A percentile compares a stretch with the other conserved stretches of the same genome.
phyloP scores from a whole-genome alignment of 768 basidiomycete genomes.

The Psilocybe subaeruginosa region DNA sequence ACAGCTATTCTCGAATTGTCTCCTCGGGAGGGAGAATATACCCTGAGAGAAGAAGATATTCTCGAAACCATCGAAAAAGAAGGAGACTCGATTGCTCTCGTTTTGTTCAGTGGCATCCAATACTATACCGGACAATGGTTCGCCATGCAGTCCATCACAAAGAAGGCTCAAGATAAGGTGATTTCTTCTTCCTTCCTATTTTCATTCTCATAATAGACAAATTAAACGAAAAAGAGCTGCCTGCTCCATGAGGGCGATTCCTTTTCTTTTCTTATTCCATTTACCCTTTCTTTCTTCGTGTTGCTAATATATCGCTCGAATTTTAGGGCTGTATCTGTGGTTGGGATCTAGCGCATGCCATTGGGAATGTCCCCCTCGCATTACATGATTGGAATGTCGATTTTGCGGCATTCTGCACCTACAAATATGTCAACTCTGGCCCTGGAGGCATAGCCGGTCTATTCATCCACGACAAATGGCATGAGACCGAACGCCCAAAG shows the following conservation, averaged over 20 bases:
- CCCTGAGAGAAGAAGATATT: conserved; percentile 89
- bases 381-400: conserved; percentile 95
- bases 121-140: conserved; percentile 98
- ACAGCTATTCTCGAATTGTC: conserved; percentile 76
- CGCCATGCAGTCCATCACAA: conserved; percentile 83
- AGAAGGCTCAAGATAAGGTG: conserved; percentile 84
- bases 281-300: conserved; percentile 17
- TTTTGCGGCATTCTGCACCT: conserved; percentile 99
- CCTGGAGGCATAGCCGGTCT: conserved; percentile 97
- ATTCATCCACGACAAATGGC: conserved; percentile 86
- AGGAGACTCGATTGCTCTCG: conserved; percentile 81
- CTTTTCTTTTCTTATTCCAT: background rate
- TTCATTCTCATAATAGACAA: background rate
- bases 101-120: conserved; percentile 92
- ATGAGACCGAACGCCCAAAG: conserved; percentile 63
- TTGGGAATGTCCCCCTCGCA: conserved; percentile 88
- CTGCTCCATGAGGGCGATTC: background rate
- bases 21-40: conserved; percentile 84
- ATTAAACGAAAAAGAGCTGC: background rate
- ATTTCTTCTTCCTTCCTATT: conserved; percentile 16
- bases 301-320: conserved; percentile 14
- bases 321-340: conserved; percentile 89
- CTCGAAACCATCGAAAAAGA: conserved; percentile 71
- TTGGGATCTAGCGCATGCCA: conserved; percentile 96
- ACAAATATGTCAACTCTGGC: conserved; percentile 97